These are phyloP conservation scores for Jackrogersella minutella DNA, from an alignment of 495 filamentous ascomycete species.

Conservation along the genomic window DNA sequence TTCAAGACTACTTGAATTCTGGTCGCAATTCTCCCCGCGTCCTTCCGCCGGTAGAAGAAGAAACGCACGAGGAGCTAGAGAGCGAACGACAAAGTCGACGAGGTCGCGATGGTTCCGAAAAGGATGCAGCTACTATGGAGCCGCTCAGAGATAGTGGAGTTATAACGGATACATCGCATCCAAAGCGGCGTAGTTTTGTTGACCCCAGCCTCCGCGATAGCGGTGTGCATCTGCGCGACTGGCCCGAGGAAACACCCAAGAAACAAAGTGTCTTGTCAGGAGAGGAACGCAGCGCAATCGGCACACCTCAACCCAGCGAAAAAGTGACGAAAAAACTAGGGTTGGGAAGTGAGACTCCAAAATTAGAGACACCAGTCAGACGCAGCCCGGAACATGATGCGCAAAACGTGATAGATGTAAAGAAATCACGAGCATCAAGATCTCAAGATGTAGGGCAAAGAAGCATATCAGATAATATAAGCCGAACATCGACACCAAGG, in stretches of 20 bases:
- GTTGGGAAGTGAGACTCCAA: conserved; percentile 38
- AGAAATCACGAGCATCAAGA: conserved; percentile 23
- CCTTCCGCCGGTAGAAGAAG: conserved; percentile 54
- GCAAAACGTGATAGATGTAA: conserved; percentile 20
- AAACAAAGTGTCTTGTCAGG: conserved; percentile 10
- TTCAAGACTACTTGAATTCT: conserved; percentile 38
- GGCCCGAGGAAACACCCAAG: conserved; percentile 31
- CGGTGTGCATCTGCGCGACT: conserved; percentile 59
- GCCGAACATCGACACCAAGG: conserved; percentile 38
- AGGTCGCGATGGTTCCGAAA: neutral
- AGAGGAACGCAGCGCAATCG: conserved; percentile 21
- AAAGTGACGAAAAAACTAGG: conserved; percentile 35
- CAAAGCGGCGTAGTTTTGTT: conserved; percentile 40
- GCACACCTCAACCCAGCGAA: conserved; percentile 33
- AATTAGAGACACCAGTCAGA: conserved; percentile 31
- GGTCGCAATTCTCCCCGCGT: conserved; percentile 49
- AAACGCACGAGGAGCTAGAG: conserved; percentile 50
- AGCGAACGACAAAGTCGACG: conserved; percentile 32
- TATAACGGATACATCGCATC: conserved; percentile 52
- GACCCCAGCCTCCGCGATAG: conserved; percentile 57
- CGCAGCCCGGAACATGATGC: conserved; percentile 16
- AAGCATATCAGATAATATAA: conserved; percentile 48
- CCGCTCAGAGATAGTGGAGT: conserved; percentile 61
- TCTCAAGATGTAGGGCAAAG: conserved; percentile 35
- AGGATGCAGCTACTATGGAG: conserved; percentile 36